Percentiles rank a stretch among this genome's conserved stretches.
These are phyloP conservation scores for Multifurca ochricompacta DNA, from an alignment of 768 basidiomycete species.

Conservation along the genomic window DNA sequence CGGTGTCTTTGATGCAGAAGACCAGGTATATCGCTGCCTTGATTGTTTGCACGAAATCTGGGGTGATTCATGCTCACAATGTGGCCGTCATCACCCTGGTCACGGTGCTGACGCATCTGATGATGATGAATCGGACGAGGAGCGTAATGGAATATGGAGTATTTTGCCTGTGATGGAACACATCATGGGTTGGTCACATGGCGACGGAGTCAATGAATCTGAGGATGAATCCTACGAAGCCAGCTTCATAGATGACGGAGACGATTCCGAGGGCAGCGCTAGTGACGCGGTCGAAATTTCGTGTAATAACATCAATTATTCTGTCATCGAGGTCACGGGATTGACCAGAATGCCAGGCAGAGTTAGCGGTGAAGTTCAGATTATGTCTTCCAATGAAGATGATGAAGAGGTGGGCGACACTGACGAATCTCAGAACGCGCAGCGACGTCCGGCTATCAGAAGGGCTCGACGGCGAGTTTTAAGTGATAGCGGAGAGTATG, in stretches of 20 bases:
- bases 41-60: conserved; percentile 76
- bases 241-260: conserved; percentile 51
- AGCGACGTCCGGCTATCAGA: neutral
- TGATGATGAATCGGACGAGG: conserved; percentile 18
- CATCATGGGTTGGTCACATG: conserved; percentile 6
- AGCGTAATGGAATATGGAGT: conserved; percentile 26
- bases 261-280: conserved; percentile 16
- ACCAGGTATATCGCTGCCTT: conserved; percentile 71
- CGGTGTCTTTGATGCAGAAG: conserved; percentile 66
- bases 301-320: conserved; percentile 1
- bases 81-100: conserved; percentile 52
- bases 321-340: neutral
- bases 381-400: neutral
- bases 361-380: neutral
- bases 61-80: conserved; percentile 56
- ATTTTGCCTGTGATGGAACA: conserved; percentile 11
- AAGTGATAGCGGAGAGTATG: conserved; percentile 5
- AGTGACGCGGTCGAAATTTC: conserved; percentile 10
- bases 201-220: conserved; percentile 10
- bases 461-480: conserved; percentile 1
- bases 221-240: conserved; percentile 33
- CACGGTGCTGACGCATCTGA: conserved; percentile 30
- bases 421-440: neutral
- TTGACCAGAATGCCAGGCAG: neutral
- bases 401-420: neutral